Evolutionary conservation across 2,329 filamentous ascomycete species (phyloP).

Genomic region (Venturia aucupariae): DNA sequence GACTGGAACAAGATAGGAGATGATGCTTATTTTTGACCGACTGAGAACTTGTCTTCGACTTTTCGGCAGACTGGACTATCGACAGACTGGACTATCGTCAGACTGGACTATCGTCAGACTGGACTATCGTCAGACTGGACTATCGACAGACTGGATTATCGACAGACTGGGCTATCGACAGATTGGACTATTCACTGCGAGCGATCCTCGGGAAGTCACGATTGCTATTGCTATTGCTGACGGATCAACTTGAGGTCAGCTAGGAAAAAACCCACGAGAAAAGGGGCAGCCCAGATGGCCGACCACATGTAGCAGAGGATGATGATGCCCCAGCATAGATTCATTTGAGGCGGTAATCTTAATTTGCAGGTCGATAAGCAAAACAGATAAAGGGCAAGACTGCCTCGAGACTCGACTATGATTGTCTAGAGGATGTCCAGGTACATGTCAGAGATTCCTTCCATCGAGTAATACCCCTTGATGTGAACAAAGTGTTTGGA

Average conservation of each 20-base stretch:
- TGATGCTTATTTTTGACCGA: neutral
- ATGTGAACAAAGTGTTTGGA: neutral
- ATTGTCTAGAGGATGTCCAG: constrained; percentile 46
- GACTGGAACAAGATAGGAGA: neutral
- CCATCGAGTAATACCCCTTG: neutral
- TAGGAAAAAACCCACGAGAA: neutral
- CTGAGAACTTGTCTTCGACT: too few species aligned
- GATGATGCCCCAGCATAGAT: neutral
- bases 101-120: neutral
- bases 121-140: neutral
- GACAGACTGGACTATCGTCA: neutral
- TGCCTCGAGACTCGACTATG: constrained; percentile 50
- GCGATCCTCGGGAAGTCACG: neutral
- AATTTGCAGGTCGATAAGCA: neutral
- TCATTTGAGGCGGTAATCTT: neutral
- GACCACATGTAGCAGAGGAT: neutral
- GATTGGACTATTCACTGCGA: too few species aligned
- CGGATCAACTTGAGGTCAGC: neutral
- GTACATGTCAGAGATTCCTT: neutral
- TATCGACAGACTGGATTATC: neutral
- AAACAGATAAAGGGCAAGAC: constrained; percentile 46
- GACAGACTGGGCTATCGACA: neutral
- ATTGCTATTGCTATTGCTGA: neutral
- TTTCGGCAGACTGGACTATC: neutral
- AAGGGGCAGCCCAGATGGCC: neutral